Evolutionary conservation across 176 grass and related monocot genomes (phyloP).

Genomic region (Neostapfia colusana): DNA sequence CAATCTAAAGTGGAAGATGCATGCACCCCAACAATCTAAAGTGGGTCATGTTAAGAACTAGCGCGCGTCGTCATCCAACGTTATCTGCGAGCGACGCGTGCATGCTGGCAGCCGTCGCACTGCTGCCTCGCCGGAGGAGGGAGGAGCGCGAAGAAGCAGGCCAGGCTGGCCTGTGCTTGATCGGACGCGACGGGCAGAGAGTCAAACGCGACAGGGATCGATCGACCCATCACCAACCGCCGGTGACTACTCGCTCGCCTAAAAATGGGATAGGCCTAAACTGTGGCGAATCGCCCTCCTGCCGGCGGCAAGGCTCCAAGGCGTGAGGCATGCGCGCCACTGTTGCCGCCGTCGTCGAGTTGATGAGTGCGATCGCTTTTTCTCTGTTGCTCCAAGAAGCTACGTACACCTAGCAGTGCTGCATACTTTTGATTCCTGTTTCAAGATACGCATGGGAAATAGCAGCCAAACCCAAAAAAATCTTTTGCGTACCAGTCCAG

Average conservation of each 20-base stretch:
- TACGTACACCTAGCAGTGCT: not conserved
- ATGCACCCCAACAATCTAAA: no score
- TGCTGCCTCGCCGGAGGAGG: no score
- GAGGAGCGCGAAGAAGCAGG: no score
- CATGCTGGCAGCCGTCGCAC: no score
- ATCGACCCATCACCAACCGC: not conserved
- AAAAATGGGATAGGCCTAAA: not conserved
- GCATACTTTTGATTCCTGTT: not conserved
- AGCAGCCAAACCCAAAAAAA: not conserved
- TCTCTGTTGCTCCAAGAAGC: not conserved
- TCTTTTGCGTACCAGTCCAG: not conserved
- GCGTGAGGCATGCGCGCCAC: no score
- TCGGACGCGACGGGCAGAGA: not conserved
- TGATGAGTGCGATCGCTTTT: conserved; percentile 2
- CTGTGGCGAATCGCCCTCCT: conserved; percentile 19
- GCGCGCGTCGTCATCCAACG: no score
- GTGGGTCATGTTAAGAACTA: no score
- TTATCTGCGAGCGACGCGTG: no score
- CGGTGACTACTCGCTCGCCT: not conserved
- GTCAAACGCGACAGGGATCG: conserved; percentile 9
- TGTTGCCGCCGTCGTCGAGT: not conserved
- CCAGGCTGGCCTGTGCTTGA: no score
- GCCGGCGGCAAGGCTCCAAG: not conserved
- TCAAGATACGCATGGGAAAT: not conserved
- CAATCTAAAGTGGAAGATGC: no score